Percentiles rank a stretch among this genome's conserved stretches.
These are phyloP conservation scores for Pelomyxa schiedti DNA, from an alignment of 78 protist genomes.

Conservation along the genomic window DNA sequence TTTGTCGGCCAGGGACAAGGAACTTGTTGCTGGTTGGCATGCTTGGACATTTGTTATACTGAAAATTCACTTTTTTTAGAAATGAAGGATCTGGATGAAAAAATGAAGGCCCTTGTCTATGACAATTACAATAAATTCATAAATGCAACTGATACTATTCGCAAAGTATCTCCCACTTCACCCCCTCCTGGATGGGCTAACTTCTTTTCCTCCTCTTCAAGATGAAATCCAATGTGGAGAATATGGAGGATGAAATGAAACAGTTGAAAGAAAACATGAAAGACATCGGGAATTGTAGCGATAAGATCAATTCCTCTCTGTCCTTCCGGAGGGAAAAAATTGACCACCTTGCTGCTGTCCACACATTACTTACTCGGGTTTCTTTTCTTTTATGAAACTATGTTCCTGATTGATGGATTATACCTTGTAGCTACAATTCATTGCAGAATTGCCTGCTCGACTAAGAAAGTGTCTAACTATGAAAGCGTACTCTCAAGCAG, in stretches of 20 bases:
- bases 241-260: conserved; percentile 71
- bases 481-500: conserved; percentile 56
- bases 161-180: not conserved
- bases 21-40: too few relatives aligned
- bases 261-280: conserved; percentile 45
- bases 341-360: conserved; percentile 53
- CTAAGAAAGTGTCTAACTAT: conserved; percentile 56
- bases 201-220: not conserved
- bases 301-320: conserved; percentile 55
- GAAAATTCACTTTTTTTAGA: too few relatives aligned
- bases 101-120: conserved; percentile 83
- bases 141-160: conserved; percentile 85
- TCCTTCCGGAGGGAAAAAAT: conserved; percentile 32
- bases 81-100: conserved; percentile 49
- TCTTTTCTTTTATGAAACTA: not conserved
- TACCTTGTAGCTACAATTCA: conserved; percentile 53
- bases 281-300: conserved; percentile 27
- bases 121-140: conserved; percentile 91
- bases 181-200: not conserved
- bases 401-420: conserved; percentile 15
- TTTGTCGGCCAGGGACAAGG: too few relatives aligned
- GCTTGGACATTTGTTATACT: too few relatives aligned
- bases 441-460: conserved; percentile 76
- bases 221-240: conserved; percentile 76
- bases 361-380: not conserved